These are phyloP conservation scores for Beauveria medogensis DNA, from an alignment of 2,329 filamentous ascomycete genomes.

Conservation along the genomic window DNA sequence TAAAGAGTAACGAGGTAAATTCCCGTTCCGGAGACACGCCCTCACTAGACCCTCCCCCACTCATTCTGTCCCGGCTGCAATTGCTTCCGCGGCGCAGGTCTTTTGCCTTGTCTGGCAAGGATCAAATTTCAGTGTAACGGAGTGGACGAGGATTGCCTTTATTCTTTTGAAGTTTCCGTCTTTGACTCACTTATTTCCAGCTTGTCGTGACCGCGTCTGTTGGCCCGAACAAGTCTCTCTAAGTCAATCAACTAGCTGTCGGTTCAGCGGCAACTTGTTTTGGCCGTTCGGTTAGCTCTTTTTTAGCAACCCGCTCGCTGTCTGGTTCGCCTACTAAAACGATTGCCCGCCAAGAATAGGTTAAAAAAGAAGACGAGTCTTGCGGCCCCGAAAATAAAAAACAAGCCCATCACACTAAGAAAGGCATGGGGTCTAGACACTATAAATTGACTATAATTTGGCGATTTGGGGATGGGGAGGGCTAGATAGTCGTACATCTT, in stretches of 20 bases:
- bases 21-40: conserved; percentile 5
- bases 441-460: not conserved
- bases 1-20: too few species aligned
- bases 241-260: not conserved
- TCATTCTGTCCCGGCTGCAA: not conserved
- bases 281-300: not conserved
- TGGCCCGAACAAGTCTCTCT: too few species aligned
- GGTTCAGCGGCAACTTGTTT: not conserved
- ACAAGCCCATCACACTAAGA: not conserved
- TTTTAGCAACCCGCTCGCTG: not conserved
- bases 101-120: not conserved
- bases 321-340: not conserved
- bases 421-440: not conserved
- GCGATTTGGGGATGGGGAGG: not conserved
- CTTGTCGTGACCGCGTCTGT: not conserved
- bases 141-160: too few species aligned
- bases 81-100: not conserved
- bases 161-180: too few species aligned
- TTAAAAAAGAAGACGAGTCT: not conserved
- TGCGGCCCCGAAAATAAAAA: not conserved
- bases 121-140: too few species aligned
- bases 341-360: not conserved
- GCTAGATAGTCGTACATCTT: not conserved
- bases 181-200: not conserved
- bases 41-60: not conserved